A percentile compares a stretch with the other conserved stretches of the same genome.
phyloP scores from a whole-genome alignment of 2,329 filamentous ascomycete genomes.

The Elsinoe arachidis region DNA sequence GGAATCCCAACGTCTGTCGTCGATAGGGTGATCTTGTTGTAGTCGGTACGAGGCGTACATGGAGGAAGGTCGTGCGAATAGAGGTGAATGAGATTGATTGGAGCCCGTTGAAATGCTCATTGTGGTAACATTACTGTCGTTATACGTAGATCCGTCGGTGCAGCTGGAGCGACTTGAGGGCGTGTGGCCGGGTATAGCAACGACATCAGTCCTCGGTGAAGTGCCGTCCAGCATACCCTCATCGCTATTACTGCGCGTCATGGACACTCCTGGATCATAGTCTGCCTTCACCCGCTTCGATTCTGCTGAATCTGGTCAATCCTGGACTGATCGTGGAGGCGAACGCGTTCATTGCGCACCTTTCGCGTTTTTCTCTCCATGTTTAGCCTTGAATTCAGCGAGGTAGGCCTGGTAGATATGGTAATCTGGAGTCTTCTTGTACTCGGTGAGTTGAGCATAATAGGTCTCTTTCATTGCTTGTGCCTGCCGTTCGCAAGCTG shows the following conservation, averaged over 20 bases:
- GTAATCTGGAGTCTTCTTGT: slow-evolving; percentile 70
- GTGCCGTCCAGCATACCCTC: neutral
- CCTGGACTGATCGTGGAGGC: neutral
- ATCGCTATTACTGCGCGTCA: slow-evolving; percentile 3
- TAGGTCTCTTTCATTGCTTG: slow-evolving; percentile 68
- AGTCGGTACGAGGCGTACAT: neutral
- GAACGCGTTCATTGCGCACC: neutral
- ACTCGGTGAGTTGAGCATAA: slow-evolving; percentile 60
- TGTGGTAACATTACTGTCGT: neutral
- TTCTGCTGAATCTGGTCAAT: neutral
- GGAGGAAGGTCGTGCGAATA: neutral
- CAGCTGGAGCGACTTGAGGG: neutral
- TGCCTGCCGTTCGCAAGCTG: slow-evolving; percentile 63
- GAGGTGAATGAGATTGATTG: neutral
- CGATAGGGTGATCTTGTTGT: neutral
- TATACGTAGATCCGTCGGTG: neutral
- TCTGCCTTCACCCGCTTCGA: neutral
- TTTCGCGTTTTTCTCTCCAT: slow-evolving; percentile 27
- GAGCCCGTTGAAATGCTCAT: neutral
- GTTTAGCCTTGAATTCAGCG: slow-evolving; percentile 68
- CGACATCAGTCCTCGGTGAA: neutral
- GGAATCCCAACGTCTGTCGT: neutral
- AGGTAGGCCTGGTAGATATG: slow-evolving; percentile 50
- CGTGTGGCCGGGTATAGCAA: neutral
- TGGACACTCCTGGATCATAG: neutral